Conservation (phyloP, 768 basidiomycete genomes). For the Mycena olivaceomarginata region DNA sequence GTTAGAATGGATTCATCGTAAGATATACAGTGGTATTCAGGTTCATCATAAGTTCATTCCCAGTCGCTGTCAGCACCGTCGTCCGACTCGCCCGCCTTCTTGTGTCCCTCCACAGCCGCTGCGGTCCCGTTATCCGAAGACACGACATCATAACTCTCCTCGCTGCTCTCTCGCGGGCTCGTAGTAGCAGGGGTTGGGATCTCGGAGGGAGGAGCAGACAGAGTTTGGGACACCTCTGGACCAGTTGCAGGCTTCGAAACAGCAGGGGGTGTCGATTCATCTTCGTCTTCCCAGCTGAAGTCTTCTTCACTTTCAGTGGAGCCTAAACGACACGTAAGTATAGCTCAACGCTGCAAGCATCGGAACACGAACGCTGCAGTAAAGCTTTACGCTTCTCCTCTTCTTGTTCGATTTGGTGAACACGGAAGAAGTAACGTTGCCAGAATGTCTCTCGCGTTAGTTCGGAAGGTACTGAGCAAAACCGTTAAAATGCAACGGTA, state of each 20-base stretch:
- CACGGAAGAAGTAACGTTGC: constrained; percentile 93
- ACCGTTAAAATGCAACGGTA: constrained; percentile 15
- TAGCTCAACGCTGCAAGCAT: background rate
- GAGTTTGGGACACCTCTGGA: constrained; percentile 14
- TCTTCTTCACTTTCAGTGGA: constrained; percentile 86
- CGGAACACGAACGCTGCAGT: constrained; percentile 73
- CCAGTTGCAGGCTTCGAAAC: constrained; percentile 24
- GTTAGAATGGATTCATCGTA: constrained; percentile 2
- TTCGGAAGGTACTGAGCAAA: constrained; percentile 78
- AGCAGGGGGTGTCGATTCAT: constrained; percentile 63
- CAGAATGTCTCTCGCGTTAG: constrained; percentile 85
- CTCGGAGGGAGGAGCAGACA: constrained; percentile 55
- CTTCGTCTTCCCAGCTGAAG: constrained; percentile 97
- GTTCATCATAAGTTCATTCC: constrained; percentile 64
- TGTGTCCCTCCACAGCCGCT: constrained; percentile 54
- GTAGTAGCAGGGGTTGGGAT: constrained; percentile 57
- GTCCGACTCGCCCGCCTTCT: constrained; percentile 58
- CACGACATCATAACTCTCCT: constrained; percentile 82
- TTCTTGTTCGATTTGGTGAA: constrained; percentile 86
- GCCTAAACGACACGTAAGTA: constrained; percentile 56
- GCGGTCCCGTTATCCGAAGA: constrained; percentile 72
- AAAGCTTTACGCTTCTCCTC: constrained; percentile 87
- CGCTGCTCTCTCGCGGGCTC: constrained; percentile 76
- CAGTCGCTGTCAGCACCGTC: constrained; percentile 78
- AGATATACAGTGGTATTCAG: constrained; percentile 25